phyloP scores from a whole-genome alignment of 1,139 yeast species.

The Sugiyamaella novakii region DNA sequence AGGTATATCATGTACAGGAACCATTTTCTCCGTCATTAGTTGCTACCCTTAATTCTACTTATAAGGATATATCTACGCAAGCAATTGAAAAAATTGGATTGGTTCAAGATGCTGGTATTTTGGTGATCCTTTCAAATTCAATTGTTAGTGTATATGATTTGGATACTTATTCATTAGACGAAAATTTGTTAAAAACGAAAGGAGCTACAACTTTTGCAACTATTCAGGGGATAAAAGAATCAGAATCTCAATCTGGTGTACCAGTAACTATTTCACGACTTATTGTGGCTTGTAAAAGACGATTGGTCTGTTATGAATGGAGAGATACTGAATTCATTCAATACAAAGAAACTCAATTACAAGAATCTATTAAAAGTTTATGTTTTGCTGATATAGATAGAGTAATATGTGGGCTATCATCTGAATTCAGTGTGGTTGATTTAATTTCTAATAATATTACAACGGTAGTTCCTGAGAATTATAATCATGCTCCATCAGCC shows the following conservation, averaged over 20 bases:
- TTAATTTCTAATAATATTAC: slow-evolving; percentile 3
- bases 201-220: slow-evolving; percentile 42
- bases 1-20: slow-evolving; percentile 32
- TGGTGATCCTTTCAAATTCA: slow-evolving; percentile 41
- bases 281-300: slow-evolving; percentile 42
- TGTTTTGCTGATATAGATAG: slow-evolving; percentile 41
- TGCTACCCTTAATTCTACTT: slow-evolving; percentile 26
- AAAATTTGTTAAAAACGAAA: slow-evolving; percentile 42
- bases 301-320: slow-evolving; percentile 45
- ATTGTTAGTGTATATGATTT: slow-evolving; percentile 42
- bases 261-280: slow-evolving; percentile 38
- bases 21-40: slow-evolving; percentile 31
- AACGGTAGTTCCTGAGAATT: slow-evolving; percentile 19
- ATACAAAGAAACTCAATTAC: slow-evolving; percentile 40
- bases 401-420: slow-evolving; percentile 41
- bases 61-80: slow-evolving; percentile 25
- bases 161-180: slow-evolving; percentile 39
- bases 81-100: slow-evolving; percentile 42
- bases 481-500: slow-evolving; percentile 17
- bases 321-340: slow-evolving; percentile 39
- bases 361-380: slow-evolving; percentile 42
- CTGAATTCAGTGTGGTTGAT: slow-evolving; percentile 27
- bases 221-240: slow-evolving; percentile 31
- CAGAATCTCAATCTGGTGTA: slow-evolving; percentile 13
- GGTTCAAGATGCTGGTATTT: slow-evolving; percentile 41